Conservation (phyloP, 768 basidiomycete species). For the Lactarius sanguifluus region DNA sequence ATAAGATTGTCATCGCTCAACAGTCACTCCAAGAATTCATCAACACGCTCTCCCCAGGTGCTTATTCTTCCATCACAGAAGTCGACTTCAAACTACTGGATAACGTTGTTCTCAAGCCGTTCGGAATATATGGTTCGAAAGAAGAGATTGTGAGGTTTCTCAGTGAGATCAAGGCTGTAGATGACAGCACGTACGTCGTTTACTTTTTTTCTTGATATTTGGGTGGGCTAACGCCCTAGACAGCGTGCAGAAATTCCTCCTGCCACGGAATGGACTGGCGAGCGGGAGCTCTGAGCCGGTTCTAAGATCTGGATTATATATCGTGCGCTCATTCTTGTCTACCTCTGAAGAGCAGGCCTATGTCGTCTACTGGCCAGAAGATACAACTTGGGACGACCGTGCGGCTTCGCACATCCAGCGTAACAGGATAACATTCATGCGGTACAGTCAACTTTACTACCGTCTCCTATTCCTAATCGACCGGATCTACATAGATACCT, state of each 20-base stretch:
- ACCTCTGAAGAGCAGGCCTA: conserved; percentile 39
- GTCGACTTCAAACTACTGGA: background rate
- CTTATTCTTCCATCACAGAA: background rate
- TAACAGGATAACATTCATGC: conserved; percentile 63
- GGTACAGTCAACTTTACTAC: conserved; percentile 39
- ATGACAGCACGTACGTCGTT: background rate
- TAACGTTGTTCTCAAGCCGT: background rate
- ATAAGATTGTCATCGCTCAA: background rate
- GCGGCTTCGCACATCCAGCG: conserved; percentile 45
- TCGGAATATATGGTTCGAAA: background rate
- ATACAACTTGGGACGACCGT: conserved; percentile 56
- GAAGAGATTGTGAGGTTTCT: background rate
- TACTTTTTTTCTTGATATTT: background rate
- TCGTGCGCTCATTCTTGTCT: conserved; percentile 34
- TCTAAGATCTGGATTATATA: conserved; percentile 54
- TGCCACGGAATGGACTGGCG: background rate
- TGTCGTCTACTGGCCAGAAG: conserved; percentile 62
- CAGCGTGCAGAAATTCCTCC: background rate
- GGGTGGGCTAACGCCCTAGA: background rate
- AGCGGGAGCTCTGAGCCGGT: background rate
- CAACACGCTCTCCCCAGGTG: background rate
- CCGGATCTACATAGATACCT: conserved; percentile 7
- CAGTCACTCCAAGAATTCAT: background rate
- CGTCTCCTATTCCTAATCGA: background rate
- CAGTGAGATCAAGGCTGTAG: background rate